Evolutionary conservation across 2,329 filamentous ascomycete genomes (phyloP).

Genomic region (Fusarium sp.): DNA sequence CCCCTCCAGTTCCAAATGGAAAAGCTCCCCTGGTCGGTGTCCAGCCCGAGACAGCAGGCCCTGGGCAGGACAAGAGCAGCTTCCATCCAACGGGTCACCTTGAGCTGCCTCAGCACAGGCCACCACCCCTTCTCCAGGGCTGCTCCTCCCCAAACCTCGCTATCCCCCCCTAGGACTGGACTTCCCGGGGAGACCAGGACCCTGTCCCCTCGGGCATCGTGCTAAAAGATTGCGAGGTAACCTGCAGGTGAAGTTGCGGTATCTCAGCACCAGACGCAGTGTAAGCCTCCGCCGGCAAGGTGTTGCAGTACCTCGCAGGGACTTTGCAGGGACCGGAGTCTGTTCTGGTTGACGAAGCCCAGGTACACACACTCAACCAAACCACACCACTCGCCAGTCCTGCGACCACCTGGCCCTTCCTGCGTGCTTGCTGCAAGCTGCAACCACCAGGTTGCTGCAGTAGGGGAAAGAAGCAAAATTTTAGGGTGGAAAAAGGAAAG

Average conservation of each 20-base stretch:
- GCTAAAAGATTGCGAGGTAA: slow-evolving; percentile 1
- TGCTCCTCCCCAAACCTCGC: slow-evolving; percentile 21
- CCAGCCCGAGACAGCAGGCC: slow-evolving; percentile 6
- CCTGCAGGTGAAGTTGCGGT: neutral
- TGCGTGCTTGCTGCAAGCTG: slow-evolving; percentile 35
- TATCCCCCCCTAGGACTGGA: slow-evolving; percentile 28
- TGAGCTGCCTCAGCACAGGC: slow-evolving; percentile 28
- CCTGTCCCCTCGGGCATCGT: slow-evolving; percentile 10
- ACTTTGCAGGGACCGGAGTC: neutral
- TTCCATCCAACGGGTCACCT: neutral
- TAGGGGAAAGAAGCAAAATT: slow-evolving; percentile 19
- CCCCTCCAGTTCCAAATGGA: slow-evolving; percentile 6
- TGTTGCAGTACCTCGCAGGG: slow-evolving; percentile 1
- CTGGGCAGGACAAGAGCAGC: neutral
- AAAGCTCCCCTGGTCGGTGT: slow-evolving; percentile 16
- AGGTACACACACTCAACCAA: slow-evolving; percentile 28
- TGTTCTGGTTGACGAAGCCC: neutral
- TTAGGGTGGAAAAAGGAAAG: slow-evolving; percentile 7
- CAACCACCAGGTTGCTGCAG: slow-evolving; percentile 33
- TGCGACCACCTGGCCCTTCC: slow-evolving; percentile 38
- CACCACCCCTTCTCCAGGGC: slow-evolving; percentile 24
- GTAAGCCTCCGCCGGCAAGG: neutral
- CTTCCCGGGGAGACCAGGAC: slow-evolving; percentile 32
- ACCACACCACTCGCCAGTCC: slow-evolving; percentile 40
- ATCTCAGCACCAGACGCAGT: neutral